Evolutionary conservation across 768 basidiomycete species (phyloP).

Genomic region (Hygrophoropsis aurantiaca): DNA sequence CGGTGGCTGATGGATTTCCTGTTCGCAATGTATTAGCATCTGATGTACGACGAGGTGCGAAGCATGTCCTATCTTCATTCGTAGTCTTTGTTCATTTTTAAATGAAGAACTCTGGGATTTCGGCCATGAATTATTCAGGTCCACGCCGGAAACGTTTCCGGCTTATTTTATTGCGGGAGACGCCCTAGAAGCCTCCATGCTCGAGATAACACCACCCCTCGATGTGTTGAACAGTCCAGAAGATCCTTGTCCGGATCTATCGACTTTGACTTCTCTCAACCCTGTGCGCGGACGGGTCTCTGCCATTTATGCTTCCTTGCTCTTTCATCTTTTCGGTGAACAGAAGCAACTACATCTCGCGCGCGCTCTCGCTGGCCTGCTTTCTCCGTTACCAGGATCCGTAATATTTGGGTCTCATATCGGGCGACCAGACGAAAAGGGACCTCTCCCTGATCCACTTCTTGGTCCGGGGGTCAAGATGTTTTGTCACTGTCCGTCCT

Average conservation of each 20-base stretch:
- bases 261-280: slow-evolving; percentile 37
- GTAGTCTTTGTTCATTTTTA: neutral
- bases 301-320: slow-evolving; percentile 44
- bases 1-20: slow-evolving; percentile 37
- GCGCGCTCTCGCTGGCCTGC: slow-evolving; percentile 12
- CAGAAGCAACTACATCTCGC: slow-evolving; percentile 14
- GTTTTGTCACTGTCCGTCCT: slow-evolving; percentile 25
- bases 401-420: slow-evolving; percentile 30
- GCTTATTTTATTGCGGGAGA: slow-evolving; percentile 56
- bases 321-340: slow-evolving; percentile 36
- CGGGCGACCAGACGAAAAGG: slow-evolving; percentile 10
- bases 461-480: slow-evolving; percentile 6
- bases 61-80: neutral
- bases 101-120: slow-evolving; percentile 52
- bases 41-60: slow-evolving; percentile 32
- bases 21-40: slow-evolving; percentile 29
- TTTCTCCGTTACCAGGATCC: slow-evolving; percentile 25
- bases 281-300: slow-evolving; percentile 44
- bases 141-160: slow-evolving; percentile 49
- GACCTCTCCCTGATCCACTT: neutral
- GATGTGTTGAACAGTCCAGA: slow-evolving; percentile 14
- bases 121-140: slow-evolving; percentile 57
- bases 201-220: slow-evolving; percentile 31
- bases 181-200: slow-evolving; percentile 42
- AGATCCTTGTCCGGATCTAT: slow-evolving; percentile 23